phyloP scores from a whole-genome alignment of 257 asterid genomes.

The Forsythia viridissima region DNA sequence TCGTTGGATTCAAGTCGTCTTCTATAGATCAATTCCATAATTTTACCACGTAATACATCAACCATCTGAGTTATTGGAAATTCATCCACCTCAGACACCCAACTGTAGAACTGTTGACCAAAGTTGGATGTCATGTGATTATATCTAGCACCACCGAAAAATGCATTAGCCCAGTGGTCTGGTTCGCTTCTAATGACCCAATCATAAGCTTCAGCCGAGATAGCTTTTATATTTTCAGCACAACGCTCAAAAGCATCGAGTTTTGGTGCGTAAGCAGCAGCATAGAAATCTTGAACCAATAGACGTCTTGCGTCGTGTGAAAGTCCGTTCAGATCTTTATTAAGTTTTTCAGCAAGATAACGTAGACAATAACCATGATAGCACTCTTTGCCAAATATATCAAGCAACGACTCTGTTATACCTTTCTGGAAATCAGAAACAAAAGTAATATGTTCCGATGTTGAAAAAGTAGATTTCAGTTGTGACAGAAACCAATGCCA shows the following conservation, averaged over 20 bases:
- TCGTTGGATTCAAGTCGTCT: constrained; percentile 75
- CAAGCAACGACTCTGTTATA: constrained; percentile 60
- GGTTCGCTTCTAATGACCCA: constrained; percentile 88
- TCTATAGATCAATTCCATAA: constrained; percentile 81
- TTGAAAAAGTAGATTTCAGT: constrained; percentile 72
- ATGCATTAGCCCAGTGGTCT: constrained; percentile 91
- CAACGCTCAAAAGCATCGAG: constrained; percentile 63
- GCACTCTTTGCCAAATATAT: constrained; percentile 79
- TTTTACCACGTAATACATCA: constrained; percentile 83
- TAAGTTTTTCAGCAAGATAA: constrained; percentile 86
- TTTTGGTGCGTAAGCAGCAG: constrained; percentile 87
- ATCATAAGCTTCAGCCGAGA: constrained; percentile 87
- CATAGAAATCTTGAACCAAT: constrained; percentile 87
- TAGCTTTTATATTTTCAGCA: constrained; percentile 83
- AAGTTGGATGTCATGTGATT: constrained; percentile 86
- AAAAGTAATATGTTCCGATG: constrained; percentile 75
- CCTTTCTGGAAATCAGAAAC: constrained; percentile 95
- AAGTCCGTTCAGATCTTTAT: constrained; percentile 86
- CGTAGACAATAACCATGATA: constrained; percentile 90
- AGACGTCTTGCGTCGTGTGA: constrained; percentile 98
- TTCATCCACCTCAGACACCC: constrained; percentile 98
- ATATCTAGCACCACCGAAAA: constrained; percentile 78
- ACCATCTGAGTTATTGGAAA: constrained; percentile 96
- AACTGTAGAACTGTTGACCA: constrained; percentile 81
- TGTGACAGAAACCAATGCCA: constrained; percentile 96